These are phyloP conservation scores for Zopfia rhizophila DNA, from an alignment of 2,329 filamentous ascomycete genomes.

Conservation along the genomic window DNA sequence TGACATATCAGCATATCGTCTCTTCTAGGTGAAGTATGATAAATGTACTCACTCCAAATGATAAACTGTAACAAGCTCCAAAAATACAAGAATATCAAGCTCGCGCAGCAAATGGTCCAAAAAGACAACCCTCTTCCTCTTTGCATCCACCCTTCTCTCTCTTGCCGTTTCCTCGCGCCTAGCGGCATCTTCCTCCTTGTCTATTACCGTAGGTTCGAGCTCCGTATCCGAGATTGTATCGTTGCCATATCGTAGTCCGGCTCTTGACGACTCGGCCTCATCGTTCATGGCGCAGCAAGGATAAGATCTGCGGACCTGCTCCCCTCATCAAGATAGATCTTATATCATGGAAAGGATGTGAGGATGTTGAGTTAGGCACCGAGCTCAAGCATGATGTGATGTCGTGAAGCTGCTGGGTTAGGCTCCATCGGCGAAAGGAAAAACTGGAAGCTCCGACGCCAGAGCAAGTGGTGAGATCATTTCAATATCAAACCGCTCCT, in stretches of 20 bases:
- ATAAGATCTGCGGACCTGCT: slow-evolving; percentile 16
- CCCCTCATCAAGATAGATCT: slow-evolving; percentile 43
- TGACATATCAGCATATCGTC: slow-evolving; percentile 21
- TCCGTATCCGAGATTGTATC: slow-evolving; percentile 23
- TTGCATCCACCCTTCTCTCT: slow-evolving; percentile 45
- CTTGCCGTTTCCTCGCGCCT: slow-evolving; percentile 31
- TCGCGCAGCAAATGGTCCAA: slow-evolving; percentile 67
- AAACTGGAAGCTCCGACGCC: too few species aligned
- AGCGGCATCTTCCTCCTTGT: slow-evolving; percentile 29
- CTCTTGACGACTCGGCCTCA: slow-evolving; percentile 50
- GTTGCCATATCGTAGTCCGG: slow-evolving; percentile 32
- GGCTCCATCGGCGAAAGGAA: too few species aligned
- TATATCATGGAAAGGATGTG: slow-evolving; percentile 8
- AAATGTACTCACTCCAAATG: slow-evolving; percentile 70
- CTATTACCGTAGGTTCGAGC: slow-evolving; percentile 22
- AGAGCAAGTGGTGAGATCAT: too few species aligned
- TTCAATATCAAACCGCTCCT: too few species aligned
- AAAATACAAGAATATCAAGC: slow-evolving; percentile 69
- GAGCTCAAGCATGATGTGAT: slow-evolving; percentile 17
- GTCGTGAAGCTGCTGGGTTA: too few species aligned
- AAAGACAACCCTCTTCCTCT: slow-evolving; percentile 47
- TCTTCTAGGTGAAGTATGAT: background rate
- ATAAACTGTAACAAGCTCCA: slow-evolving; percentile 70
- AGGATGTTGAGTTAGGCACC: slow-evolving; percentile 9
- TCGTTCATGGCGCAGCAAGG: slow-evolving; percentile 50